Base-by-base conservation (phyloP, 805 yeast species). In the Trichomonascus vanleenenianus region DNA sequence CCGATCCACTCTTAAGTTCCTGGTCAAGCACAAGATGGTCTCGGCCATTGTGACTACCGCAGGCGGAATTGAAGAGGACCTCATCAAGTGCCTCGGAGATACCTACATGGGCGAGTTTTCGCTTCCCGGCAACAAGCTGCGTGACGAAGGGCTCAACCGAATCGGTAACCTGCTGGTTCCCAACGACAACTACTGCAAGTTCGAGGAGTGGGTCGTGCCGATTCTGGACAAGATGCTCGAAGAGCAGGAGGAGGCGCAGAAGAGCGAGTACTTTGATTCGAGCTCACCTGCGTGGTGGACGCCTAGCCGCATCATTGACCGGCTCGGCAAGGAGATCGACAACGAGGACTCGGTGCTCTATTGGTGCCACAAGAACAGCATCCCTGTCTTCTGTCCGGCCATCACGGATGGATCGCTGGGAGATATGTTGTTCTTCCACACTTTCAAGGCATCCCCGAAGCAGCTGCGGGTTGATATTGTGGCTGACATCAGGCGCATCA, bases 191-290 rank as follows among this genome's bases (percentile, higher is more conserved):
- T 93, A 93, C 71, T 91, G 97, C 71, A 81, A 79, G 61, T 93
- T 93, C 61, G 99, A 93, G 68, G 98, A 94, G 65, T 93, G 98
- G 98, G 85, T 94, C 55, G 94, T 93, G 30, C 99, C 99, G 31
- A 76, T 93, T 46, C 74, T 93, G 59, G 96, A 88, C 60, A 78
- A 71, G 39, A 79, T 89, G 79, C 73, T 89, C 46, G 84, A 83
- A 56, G 99, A 93, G 66, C 97, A 91, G 66, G 86, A 85, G 55
- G 79, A 64, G 44, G 65, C 63, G 30, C 67, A 72, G 47, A 66
- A 70, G 37, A 56, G 66, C 2, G 77, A 74, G 12, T 62, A 70
- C 30, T 47, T 46, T 3, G 84, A 85, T 56, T 81, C 85, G 12
- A 83, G 79, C 31, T 56, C 72, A 30, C 71, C 73, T 43, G 73